phyloP scores from a whole-genome alignment of 768 basidiomycete species.

The Psilocybe cubensis region DNA sequence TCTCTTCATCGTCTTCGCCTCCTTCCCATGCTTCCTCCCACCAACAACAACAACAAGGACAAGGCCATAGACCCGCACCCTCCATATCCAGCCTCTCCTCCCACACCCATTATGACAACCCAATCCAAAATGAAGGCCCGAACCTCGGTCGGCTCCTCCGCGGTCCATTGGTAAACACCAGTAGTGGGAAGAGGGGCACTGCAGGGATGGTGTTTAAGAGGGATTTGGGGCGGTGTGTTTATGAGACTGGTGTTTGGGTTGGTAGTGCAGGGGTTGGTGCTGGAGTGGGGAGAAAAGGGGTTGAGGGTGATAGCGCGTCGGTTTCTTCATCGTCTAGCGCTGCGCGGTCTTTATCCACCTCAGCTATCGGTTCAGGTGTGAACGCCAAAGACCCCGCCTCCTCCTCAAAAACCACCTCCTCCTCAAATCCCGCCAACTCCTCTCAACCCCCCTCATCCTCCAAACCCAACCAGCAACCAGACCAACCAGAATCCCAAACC shows the following conservation, averaged over 20 bases:
- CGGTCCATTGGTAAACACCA: conserved; percentile 40
- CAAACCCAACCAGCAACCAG: no score
- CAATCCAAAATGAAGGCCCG: conserved; percentile 50
- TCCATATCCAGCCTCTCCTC: no score
- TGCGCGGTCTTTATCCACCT: no score
- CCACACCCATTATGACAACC: no score
- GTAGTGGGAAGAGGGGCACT: conserved; percentile 29
- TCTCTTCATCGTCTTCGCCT: not conserved
- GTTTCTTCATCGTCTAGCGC: not conserved
- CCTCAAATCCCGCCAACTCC: no score
- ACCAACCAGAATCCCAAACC: no score
- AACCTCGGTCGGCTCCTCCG: conserved; percentile 58
- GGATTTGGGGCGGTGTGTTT: conserved; percentile 44
- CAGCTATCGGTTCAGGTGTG: no score
- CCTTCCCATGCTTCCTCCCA: conserved; percentile 30
- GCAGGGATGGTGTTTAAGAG: conserved; percentile 71
- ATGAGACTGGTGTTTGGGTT: conserved; percentile 28
- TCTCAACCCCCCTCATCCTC: no score
- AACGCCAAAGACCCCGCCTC: no score
- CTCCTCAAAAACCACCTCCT: no score
- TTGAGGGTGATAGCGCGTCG: not conserved
- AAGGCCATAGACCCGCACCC: not conserved
- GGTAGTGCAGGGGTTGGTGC: not conserved
- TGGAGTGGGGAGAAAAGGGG: conserved; percentile 11
- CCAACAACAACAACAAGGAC: not conserved